Conservation (phyloP, 2,329 filamentous ascomycete genomes). For the Calonectria montana region DNA sequence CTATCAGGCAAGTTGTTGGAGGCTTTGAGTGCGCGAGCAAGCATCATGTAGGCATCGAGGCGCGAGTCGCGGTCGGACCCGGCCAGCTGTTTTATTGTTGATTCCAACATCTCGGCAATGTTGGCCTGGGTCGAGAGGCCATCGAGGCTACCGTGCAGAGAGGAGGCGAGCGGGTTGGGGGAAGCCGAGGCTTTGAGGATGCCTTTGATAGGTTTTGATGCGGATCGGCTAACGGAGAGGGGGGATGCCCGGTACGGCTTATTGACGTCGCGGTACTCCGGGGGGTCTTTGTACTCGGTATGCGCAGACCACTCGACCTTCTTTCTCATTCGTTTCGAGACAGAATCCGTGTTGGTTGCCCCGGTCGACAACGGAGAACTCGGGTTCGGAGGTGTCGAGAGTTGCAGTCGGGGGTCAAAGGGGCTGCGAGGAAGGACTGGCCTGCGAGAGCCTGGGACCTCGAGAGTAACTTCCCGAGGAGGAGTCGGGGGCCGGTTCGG, state of each 20-base stretch:
- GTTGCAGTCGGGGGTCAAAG: conserved; percentile 50
- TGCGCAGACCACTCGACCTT: conserved; percentile 68
- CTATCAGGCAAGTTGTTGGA: conserved; percentile 86
- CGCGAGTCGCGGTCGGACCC: conserved; percentile 77
- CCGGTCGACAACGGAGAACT: conserved; percentile 57
- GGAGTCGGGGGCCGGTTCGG: conserved; percentile 74
- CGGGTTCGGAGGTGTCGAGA: conserved; percentile 64
- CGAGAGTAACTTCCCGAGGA: conserved; percentile 64
- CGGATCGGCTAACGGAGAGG: conserved; percentile 52
- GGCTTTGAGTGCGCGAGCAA: conserved; percentile 80
- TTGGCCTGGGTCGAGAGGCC: conserved; percentile 57
- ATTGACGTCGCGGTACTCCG: conserved; percentile 55
- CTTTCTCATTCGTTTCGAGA: conserved; percentile 60
- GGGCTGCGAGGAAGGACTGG: conserved; percentile 50
- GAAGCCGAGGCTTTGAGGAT: conserved; percentile 82
- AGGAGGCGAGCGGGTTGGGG: conserved; percentile 57
- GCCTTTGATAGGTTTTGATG: conserved; percentile 64
- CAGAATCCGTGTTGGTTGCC: conserved; percentile 54
- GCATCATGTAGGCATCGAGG: conserved; percentile 86
- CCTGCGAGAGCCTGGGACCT: conserved; percentile 50
- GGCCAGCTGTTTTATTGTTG: conserved; percentile 83
- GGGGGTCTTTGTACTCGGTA: conserved; percentile 67
- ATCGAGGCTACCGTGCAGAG: conserved; percentile 55
- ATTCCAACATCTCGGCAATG: conserved; percentile 86
- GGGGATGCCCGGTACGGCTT: conserved; percentile 54